Evolutionary conservation across 2,329 filamentous ascomycete genomes (phyloP).

Genomic region (Nigrograna mackinnonii): DNA sequence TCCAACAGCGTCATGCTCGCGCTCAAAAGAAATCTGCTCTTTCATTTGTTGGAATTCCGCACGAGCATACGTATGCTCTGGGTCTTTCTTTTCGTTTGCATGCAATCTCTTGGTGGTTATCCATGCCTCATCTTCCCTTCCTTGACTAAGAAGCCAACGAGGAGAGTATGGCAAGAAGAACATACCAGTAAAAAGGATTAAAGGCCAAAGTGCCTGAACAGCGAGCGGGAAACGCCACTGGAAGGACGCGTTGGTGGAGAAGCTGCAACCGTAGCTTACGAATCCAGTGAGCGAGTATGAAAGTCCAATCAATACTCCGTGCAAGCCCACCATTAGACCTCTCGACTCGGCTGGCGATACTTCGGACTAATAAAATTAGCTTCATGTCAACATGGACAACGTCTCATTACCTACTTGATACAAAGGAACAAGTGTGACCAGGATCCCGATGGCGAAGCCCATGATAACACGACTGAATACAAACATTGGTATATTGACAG

Average conservation of each 20-base stretch:
- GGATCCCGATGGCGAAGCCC: constrained; percentile 4
- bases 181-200: constrained; percentile 6
- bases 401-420: constrained; percentile 1
- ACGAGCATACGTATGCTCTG: constrained; percentile 9
- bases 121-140: constrained; percentile 9
- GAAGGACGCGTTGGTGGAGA: constrained; percentile 6
- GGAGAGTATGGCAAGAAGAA: constrained; percentile 9
- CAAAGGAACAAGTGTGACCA: constrained; percentile 5
- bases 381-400: too few species aligned
- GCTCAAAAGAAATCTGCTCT: constrained; percentile 10
- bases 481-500: constrained; percentile 7
- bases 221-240: constrained; percentile 8
- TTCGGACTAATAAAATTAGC: neutral
- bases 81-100: constrained; percentile 11
- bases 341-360: constrained; percentile 11
- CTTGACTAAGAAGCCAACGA: constrained; percentile 11
- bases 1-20: constrained; percentile 8
- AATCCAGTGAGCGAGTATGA: constrained; percentile 11
- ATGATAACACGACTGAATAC: constrained; percentile 5
- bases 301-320: constrained; percentile 14
- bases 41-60: constrained; percentile 13
- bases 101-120: constrained; percentile 7
- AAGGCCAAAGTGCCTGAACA: constrained; percentile 4
- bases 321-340: constrained; percentile 19
- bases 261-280: constrained; percentile 18